These are phyloP conservation scores for Mantamonas sphyraenae DNA, from an alignment of 78 protist genomes.

Conservation along the genomic window DNA sequence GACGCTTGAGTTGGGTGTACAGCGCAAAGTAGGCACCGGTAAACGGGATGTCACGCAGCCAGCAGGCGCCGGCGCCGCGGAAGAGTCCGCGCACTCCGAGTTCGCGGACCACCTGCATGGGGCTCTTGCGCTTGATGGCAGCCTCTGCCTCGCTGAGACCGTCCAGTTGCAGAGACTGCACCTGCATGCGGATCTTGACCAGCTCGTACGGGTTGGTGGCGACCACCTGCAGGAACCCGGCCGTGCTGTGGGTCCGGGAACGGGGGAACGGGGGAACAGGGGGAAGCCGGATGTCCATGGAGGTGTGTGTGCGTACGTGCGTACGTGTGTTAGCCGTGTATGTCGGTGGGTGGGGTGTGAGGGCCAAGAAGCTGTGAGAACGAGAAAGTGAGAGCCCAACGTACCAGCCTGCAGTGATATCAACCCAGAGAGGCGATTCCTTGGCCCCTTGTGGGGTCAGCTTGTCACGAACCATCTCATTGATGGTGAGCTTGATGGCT, in stretches of 20 bases:
- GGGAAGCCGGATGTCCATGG: too few species aligned
- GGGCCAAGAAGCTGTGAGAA: too few species aligned
- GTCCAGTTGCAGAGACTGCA: conserved; percentile 7
- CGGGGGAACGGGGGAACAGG: too few species aligned
- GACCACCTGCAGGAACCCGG: conserved; percentile 62
- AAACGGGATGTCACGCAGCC: conserved; percentile 70
- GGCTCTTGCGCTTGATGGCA: conserved; percentile 13
- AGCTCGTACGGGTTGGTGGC: conserved; percentile 73
- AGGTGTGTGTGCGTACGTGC: too few species aligned
- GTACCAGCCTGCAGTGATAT: too few species aligned
- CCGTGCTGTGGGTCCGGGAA: too few species aligned
- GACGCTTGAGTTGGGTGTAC: conserved; percentile 52
- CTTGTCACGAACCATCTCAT: conserved; percentile 50
- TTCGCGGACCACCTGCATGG: conserved; percentile 29
- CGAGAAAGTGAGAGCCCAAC: too few species aligned
- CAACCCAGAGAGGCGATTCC: too few species aligned
- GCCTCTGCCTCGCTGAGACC: conserved; percentile 1
- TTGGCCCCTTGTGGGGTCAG: too few species aligned
- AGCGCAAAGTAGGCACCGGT: conserved; percentile 72
- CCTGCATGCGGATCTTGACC: conserved; percentile 72
- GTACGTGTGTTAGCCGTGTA: too few species aligned
- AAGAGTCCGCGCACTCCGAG: conserved; percentile 63
- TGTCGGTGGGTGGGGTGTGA: too few species aligned
- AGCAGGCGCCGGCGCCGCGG: conserved; percentile 66
- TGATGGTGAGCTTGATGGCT: conserved; percentile 68